Evolutionary conservation across 176 grass and related monocot genomes (phyloP).

Genomic region (Carex scoparia): DNA sequence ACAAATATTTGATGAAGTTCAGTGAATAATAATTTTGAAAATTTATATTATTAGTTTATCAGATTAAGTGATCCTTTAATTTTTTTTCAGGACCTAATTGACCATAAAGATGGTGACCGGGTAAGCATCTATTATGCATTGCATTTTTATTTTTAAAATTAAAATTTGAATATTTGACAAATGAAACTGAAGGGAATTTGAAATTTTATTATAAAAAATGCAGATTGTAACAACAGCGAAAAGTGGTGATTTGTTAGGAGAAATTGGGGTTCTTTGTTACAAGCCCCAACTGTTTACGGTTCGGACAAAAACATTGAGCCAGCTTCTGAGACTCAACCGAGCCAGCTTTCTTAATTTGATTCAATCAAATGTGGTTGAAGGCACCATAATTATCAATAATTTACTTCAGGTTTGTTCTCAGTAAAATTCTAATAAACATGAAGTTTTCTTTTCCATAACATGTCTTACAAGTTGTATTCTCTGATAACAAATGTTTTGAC

Average conservation of each 20-base stretch:
- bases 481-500: not conserved
- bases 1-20: not conserved
- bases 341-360: slow-evolving; percentile 70
- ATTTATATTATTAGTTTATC: not conserved
- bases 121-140: slow-evolving; percentile 39
- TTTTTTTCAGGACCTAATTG: slow-evolving; percentile 58
- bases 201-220: slow-evolving; percentile 24
- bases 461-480: not conserved
- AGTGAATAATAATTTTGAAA: slow-evolving; percentile 17
- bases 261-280: slow-evolving; percentile 94
- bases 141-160: not conserved
- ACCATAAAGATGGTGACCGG: slow-evolving; percentile 50
- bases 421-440: not conserved
- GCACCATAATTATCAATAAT: slow-evolving; percentile 92
- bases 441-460: not conserved
- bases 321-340: slow-evolving; percentile 82
- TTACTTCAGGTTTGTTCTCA: slow-evolving; percentile 60
- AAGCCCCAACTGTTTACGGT: slow-evolving; percentile 91
- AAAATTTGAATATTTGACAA: slow-evolving; percentile 24
- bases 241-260: slow-evolving; percentile 82
- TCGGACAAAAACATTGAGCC: slow-evolving; percentile 81
- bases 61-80: slow-evolving; percentile 26
- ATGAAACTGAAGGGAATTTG: slow-evolving; percentile 20
- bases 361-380: slow-evolving; percentile 90
- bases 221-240: slow-evolving; percentile 45